These are phyloP conservation scores for Vitis labrusca DNA, from an alignment of 164 flowering plant genomes.

Conservation along the genomic window DNA sequence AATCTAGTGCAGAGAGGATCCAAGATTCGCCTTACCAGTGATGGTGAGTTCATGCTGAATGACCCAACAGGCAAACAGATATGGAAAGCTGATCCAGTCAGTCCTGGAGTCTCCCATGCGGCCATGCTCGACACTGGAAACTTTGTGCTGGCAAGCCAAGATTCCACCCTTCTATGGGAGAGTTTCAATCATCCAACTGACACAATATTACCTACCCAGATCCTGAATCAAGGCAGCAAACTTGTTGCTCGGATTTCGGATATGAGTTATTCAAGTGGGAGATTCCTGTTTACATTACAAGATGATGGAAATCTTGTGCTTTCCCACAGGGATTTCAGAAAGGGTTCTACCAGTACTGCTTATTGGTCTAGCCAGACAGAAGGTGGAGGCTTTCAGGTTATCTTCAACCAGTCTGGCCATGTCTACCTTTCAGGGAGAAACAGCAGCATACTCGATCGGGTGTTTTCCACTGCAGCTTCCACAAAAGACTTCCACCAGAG, in stretches of 20 bases:
- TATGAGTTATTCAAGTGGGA: conserved; percentile 33
- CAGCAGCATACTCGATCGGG: neutral
- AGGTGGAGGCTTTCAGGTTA: conserved; percentile 15
- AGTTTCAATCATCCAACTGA: conserved; percentile 38
- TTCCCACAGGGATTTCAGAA: conserved; percentile 5
- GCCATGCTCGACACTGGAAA: conserved; percentile 42
- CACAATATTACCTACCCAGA: conserved; percentile 41
- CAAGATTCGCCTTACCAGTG: conserved; percentile 15
- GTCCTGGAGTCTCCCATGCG: conserved; percentile 13
- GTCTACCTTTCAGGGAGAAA: conserved; percentile 12
- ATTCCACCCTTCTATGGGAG: conserved; percentile 25
- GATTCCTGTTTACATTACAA: conserved; percentile 21
- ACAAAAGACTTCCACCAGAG: conserved; percentile 15
- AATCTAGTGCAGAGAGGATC: conserved; percentile 25
- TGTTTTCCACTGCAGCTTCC: neutral
- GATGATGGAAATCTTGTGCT: conserved; percentile 28
- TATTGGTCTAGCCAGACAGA: conserved; percentile 19
- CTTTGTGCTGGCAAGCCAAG: conserved; percentile 18
- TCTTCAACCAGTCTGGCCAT: conserved; percentile 26
- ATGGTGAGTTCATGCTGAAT: conserved; percentile 25
- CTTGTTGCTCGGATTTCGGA: conserved; percentile 20
- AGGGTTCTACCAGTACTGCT: neutral
- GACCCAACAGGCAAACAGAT: conserved; percentile 23
- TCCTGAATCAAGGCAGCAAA: neutral
- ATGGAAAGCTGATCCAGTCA: conserved; percentile 12